These are phyloP conservation scores for Boletus barrowsii DNA, from an alignment of 768 basidiomycete species.

Conservation along the genomic window DNA sequence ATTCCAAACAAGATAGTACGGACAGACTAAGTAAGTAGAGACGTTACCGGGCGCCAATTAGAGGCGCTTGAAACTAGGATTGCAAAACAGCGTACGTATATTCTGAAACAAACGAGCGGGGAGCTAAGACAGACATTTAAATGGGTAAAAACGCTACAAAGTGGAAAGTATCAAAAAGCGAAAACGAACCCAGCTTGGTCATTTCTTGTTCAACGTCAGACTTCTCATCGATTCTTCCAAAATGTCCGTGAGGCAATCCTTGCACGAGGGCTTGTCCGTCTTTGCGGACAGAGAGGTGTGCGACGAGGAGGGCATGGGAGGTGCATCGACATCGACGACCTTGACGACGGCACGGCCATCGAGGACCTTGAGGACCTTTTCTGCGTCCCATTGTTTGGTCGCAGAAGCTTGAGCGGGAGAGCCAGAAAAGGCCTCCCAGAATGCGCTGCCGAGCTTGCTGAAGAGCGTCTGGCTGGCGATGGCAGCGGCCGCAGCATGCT, in stretches of 20 bases:
- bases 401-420: constrained; percentile 19
- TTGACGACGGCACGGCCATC: constrained; percentile 79
- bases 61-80: constrained; percentile 5
- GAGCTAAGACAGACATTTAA: not conserved
- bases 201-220: constrained; percentile 58
- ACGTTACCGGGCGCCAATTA: constrained; percentile 5
- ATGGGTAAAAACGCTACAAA: constrained; percentile 14
- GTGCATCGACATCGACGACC: constrained; percentile 70
- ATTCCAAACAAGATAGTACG: constrained; percentile 13
- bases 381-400: constrained; percentile 55
- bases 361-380: constrained; percentile 77
- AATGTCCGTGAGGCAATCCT: constrained; percentile 36
- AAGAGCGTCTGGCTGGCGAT: constrained; percentile 77
- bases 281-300: constrained; percentile 8
- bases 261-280: constrained; percentile 20
- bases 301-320: constrained; percentile 3
- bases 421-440: constrained; percentile 89
- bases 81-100: constrained; percentile 7
- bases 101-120: constrained; percentile 17
- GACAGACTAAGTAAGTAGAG: constrained; percentile 16
- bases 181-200: not conserved
- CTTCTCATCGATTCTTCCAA: constrained; percentile 71
- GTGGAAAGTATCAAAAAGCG: not conserved
- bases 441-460: constrained; percentile 66
- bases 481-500: constrained; percentile 46